Conservation (phyloP, 345 rosid species). For the Citrus medica region DNA sequence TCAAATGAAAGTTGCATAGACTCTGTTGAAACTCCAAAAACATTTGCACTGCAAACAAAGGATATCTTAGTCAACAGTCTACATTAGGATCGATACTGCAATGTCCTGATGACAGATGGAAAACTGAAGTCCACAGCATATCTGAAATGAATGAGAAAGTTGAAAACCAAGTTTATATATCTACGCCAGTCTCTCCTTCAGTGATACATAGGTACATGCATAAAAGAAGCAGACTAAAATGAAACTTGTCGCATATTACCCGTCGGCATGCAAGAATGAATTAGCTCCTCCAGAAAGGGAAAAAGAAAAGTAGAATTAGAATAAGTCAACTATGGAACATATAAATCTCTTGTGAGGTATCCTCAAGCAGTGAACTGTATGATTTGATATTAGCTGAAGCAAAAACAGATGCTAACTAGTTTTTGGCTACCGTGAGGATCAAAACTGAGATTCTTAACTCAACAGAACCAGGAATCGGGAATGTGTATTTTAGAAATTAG, state of each 20-base stretch:
- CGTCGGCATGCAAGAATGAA: background rate
- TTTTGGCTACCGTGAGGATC: background rate
- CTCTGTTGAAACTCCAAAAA: conserved; percentile 95
- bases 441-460: background rate
- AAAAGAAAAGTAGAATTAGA: background rate
- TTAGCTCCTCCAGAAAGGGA: background rate
- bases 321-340: background rate
- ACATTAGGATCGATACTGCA: background rate
- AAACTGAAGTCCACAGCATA: background rate
- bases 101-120: background rate
- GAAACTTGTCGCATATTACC: background rate
- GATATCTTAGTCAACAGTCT: conserved; percentile 1
- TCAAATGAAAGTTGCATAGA: conserved; percentile 97
- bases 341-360: background rate
- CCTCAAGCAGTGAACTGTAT: background rate
- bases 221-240: background rate
- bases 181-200: background rate
- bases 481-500: background rate
- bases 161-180: background rate
- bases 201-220: background rate
- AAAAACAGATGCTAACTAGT: background rate
- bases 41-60: conserved; percentile 64
- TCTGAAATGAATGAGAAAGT: background rate
- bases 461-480: background rate
- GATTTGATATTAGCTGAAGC: background rate